Evolutionary conservation across 352 stramenopile genomes (phyloP), one percentile per base, ranked within the genome.

Genomic region (Phytophthora fragariaefolia): DNA sequence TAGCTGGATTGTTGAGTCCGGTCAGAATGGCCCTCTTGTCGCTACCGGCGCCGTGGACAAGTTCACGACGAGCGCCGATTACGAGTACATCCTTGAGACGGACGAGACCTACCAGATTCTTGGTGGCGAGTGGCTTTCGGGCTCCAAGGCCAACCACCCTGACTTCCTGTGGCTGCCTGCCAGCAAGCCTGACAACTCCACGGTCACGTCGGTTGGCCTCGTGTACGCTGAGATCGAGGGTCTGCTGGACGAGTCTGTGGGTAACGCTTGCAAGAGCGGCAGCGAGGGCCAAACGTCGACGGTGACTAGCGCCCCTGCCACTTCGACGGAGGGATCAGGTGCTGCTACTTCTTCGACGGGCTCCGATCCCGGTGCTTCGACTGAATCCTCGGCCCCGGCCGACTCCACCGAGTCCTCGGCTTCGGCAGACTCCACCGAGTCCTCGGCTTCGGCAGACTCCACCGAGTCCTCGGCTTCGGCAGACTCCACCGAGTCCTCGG

Each of bases 111-210:
- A 83, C 49, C 72, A 87, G 53, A 87, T 93, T 67, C 72, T 91
- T 12, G 85, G 85, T 46, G 85, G 85, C 3, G 85, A 93, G 62
- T 93, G 85, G 85, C 27, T 93, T 27, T 66, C 61, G 9, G 73
- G 60, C 3, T 90, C 82, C 46, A 84, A 76, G 46, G 60, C 54
- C 8, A 77, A 83, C 50, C 85, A 93, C 60, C 77, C 80, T 0
- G 85, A 93, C 45, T 93, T 93, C 55, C 45, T 91, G 2, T 93
- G 85, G 85, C 78, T 93, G n/a, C 75, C 79, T 17, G 71, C 80
- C 3, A 66, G 32, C 49, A 76, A 72, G 30, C 76, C 79, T 1
- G 79, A 76, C 61, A 66, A 71, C 54, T 62, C 58, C 15, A 71
- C 74, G 12, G 67, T 66, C 42, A 87, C 79, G 13, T 55, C 70